phyloP scores from a whole-genome alignment of 768 basidiomycete species.

The Amanita polypyramis region DNA sequence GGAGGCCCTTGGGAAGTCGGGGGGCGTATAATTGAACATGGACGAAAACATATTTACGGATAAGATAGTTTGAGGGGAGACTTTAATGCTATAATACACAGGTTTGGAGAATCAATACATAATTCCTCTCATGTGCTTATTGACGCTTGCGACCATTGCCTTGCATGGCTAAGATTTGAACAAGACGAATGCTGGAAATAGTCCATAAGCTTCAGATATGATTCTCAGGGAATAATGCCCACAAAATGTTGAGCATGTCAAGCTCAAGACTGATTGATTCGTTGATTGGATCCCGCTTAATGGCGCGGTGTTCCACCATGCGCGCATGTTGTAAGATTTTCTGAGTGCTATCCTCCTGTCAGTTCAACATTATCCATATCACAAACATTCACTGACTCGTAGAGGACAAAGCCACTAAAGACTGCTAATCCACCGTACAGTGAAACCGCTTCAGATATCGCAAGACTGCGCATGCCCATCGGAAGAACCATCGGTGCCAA shows the following conservation, averaged over 20 bases:
- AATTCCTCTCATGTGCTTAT: slow-evolving; percentile 6
- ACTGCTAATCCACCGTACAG: slow-evolving; percentile 86
- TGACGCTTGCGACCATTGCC: slow-evolving; percentile 41
- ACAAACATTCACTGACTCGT: slow-evolving; percentile 44
- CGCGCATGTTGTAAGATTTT: slow-evolving; percentile 75
- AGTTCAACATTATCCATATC: neutral
- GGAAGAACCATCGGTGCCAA: slow-evolving; percentile 87
- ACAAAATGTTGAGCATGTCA: slow-evolving; percentile 90
- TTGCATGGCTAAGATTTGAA: slow-evolving; percentile 69
- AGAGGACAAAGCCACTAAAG: slow-evolving; percentile 80
- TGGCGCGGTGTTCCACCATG: slow-evolving; percentile 54
- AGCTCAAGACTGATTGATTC: slow-evolving; percentile 74
- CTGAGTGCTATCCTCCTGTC: slow-evolving; percentile 48
- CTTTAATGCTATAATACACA: neutral
- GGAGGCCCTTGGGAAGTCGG: slow-evolving; percentile 48
- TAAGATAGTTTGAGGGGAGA: too few relatives aligned
- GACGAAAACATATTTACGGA: too few relatives aligned
- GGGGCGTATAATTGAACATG: slow-evolving; percentile 2
- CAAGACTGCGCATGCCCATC: slow-evolving; percentile 67
- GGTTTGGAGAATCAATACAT: neutral
- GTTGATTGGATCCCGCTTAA: slow-evolving; percentile 63
- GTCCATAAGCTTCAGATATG: neutral
- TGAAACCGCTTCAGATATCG: slow-evolving; percentile 65
- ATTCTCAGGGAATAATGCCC: slow-evolving; percentile 22
- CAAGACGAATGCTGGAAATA: slow-evolving; percentile 56